phyloP scores from a whole-genome alignment of 257 asterid species.

The Capsicum rhomboideum region DNA sequence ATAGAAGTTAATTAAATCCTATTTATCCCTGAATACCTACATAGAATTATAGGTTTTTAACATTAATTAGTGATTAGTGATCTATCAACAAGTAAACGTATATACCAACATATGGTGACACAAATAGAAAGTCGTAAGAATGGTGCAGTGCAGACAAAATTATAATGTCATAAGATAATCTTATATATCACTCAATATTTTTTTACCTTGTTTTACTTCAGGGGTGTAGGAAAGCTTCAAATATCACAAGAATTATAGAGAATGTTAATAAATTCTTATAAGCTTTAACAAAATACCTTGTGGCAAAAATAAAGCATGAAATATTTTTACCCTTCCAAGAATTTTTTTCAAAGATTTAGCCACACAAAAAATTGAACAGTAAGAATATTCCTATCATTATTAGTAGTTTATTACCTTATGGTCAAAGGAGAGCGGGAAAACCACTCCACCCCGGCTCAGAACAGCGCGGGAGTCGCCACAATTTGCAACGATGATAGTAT shows the following conservation, averaged over 20 bases:
- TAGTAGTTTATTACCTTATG: conserved; percentile 8
- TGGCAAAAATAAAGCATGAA: no score
- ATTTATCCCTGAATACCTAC: not conserved
- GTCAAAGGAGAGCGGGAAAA: conserved; percentile 16
- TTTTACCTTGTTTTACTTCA: no score
- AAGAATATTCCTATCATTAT: no score
- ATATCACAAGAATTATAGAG: no score
- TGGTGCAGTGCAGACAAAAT: not conserved
- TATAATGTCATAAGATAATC: no score
- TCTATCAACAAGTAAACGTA: not conserved
- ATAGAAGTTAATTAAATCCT: not conserved
- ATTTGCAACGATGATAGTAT: conserved; percentile 9
- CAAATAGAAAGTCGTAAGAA: not conserved
- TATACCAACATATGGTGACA: not conserved
- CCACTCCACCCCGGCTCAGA: conserved; percentile 7
- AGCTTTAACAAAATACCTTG: no score
- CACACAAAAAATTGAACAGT: no score
- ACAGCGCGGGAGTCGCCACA: conserved; percentile 30
- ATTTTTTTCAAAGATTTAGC: no score
- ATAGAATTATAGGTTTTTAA: not conserved
- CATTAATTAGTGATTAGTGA: not conserved
- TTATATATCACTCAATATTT: no score
- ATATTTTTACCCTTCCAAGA: no score
- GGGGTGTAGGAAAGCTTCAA: no score
- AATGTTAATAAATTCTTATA: no score